Percentiles rank a stretch among this genome's conserved stretches.
Conservation (phyloP, 129 eudicot genomes). For the Silybum marianum region DNA sequence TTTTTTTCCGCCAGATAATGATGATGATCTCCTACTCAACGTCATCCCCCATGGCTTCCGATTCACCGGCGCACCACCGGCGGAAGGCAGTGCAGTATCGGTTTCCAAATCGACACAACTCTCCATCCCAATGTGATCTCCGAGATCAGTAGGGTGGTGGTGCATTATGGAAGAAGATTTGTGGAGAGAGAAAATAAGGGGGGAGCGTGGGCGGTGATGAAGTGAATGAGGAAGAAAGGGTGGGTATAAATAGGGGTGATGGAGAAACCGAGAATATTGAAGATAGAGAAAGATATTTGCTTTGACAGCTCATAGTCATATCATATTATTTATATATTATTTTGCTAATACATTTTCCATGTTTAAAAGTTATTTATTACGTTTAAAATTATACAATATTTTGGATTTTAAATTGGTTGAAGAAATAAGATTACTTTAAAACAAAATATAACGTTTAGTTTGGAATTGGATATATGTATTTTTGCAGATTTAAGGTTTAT, state of each 20-base stretch:
- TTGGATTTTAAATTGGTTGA: background rate
- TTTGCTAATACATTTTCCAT: background rate
- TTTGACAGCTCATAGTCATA: slow-evolving; percentile 28
- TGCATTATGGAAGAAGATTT: slow-evolving; percentile 18
- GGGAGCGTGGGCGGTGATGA: slow-evolving; percentile 15
- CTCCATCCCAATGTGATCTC: slow-evolving; percentile 59
- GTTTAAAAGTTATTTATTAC: background rate
- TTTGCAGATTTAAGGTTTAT: too few relatives aligned
- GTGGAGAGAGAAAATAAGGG: slow-evolving; percentile 9
- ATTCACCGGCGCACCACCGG: background rate
- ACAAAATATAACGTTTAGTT: too few relatives aligned
- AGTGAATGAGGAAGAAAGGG: slow-evolving; percentile 6
- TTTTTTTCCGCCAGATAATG: background rate
- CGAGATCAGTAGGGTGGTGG: slow-evolving; percentile 32
- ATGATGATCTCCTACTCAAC: background rate
- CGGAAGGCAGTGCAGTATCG: background rate
- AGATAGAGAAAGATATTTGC: slow-evolving; percentile 15
- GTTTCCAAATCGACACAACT: slow-evolving; percentile 39
- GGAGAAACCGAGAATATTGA: slow-evolving; percentile 14
- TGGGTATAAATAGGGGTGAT: slow-evolving; percentile 37
- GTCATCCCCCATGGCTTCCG: slow-evolving; percentile 12
- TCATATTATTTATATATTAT: too few relatives aligned
- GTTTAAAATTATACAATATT: background rate
- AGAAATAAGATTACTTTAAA: too few relatives aligned
- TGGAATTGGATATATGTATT: too few relatives aligned